Base-by-base conservation (phyloP, 164 flowering plant genomes). In the Amborella trichopoda region DNA sequence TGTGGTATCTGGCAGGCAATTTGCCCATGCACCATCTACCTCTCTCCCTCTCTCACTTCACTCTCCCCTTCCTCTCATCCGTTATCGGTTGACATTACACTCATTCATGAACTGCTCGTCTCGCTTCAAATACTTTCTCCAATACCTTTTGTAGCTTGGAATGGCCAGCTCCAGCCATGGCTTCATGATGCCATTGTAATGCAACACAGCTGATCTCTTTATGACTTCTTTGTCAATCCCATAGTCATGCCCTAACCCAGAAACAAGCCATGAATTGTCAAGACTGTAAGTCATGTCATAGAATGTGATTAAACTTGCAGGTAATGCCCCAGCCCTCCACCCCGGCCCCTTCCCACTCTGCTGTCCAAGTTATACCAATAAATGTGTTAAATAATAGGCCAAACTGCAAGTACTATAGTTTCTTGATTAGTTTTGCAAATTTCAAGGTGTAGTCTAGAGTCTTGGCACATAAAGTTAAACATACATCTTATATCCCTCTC, bases 91-190 rank as follows among this genome's bases (percentile, higher is more conserved):
- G n/a, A 86, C 77, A 53, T 90, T 90, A 77, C 98, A 90, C 37
- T 79, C 80, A 28, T 64, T 66, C 67, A 93, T 64, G 66, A 71
- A 77, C 48, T 50, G 81, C 39, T 80, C 80, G 10, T 76, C 81
- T 18, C 23, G 62, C 43, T 69, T 73, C 58, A 88, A 34, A 63
- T 48, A 82, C 59, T 63, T 75, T 55, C 57, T 75, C 99, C 99
- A 93, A 53, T 56, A 61, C 4, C 32, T 49, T 58, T 63, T 82
- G 55, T 84, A 84, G 33, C 58, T 68, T 11, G 82, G 76, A 45
- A 91, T 84, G 43, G 88, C 96, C 50, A 88, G 64, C 51, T 93
- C 99, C 23, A 84, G 86, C 99, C 99, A 93, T 19, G 99, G 99
- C 61, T 93, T 93, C 95, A 77, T 84, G 56, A 79, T 75, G 27